Conservation (phyloP, 805 yeast genomes). For the Starmera caribaea region DNA sequence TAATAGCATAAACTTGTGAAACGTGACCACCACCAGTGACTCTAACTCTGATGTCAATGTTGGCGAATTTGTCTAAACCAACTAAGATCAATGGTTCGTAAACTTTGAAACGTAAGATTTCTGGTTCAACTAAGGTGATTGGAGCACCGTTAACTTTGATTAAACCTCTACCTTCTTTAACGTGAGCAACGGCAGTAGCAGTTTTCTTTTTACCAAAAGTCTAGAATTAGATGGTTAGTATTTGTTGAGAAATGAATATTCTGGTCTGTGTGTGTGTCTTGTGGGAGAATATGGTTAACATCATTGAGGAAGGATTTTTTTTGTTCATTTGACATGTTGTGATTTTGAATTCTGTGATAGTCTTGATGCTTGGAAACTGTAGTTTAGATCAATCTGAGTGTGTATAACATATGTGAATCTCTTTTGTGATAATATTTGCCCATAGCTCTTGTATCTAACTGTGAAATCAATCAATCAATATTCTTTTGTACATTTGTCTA, state of each 20-base stretch:
- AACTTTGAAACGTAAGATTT: constrained; percentile 97
- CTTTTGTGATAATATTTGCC: too few relatives aligned
- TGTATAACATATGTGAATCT: too few relatives aligned
- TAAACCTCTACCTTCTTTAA: constrained; percentile 98
- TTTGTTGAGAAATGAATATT: constrained; percentile 6
- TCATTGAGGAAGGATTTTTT: not conserved
- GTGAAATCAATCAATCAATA: too few relatives aligned
- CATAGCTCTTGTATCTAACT: too few relatives aligned
- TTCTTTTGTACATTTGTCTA: not conserved
- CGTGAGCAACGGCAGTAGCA: constrained; percentile 99
- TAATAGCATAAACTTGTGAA: constrained; percentile 98
- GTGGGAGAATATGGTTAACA: not conserved
- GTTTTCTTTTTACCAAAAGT: constrained; percentile 99
- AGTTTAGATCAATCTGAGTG: too few relatives aligned
- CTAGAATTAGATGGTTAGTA: constrained; percentile 34
- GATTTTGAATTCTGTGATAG: not conserved
- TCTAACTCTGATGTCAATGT: constrained; percentile 97
- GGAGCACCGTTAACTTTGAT: constrained; percentile 99
- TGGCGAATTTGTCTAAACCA: constrained; percentile 97
- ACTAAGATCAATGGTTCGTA: constrained; percentile 98
- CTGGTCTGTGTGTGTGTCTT: not conserved
- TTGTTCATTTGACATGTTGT: too few relatives aligned
- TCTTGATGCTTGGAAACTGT: too few relatives aligned
- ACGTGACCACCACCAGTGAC: constrained; percentile 99
- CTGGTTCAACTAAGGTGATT: constrained; percentile 98